These are phyloP conservation scores for Drosera spatulata DNA, from an alignment of 179 eudicot species.

Conservation along the genomic window DNA sequence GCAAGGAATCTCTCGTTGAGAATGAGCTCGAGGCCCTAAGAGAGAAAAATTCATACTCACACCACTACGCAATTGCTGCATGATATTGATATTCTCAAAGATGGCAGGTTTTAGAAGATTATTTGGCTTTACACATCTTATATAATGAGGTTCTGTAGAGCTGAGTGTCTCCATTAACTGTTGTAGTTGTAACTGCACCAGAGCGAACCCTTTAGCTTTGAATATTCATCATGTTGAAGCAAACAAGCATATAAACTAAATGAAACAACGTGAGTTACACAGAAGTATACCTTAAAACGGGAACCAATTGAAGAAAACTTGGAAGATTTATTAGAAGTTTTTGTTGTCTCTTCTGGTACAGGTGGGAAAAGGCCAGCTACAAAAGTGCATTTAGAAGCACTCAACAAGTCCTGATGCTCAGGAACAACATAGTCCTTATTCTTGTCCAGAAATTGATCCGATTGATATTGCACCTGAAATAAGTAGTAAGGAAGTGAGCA, in stretches of 20 bases:
- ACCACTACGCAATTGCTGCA: conserved; percentile 98
- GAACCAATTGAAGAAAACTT: conserved; percentile 94
- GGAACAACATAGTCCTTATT: conserved; percentile 95
- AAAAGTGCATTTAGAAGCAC: conserved; percentile 78
- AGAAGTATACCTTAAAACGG: conserved; percentile 67
- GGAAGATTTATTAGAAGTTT: conserved; percentile 45
- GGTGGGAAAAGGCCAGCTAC: conserved; percentile 91
- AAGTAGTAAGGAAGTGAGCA: conserved; percentile 2
- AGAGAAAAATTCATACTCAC: conserved; percentile 44
- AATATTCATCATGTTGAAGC: neutral
- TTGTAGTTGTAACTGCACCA: conserved; percentile 78
- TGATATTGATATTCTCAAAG: conserved; percentile 80
- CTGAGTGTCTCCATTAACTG: conserved; percentile 87
- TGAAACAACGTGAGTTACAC: neutral
- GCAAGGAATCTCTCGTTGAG: neutral
- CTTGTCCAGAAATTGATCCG: conserved; percentile 95
- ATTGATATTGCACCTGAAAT: conserved; percentile 73
- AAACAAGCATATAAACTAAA: neutral
- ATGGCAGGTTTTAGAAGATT: conserved; percentile 80
- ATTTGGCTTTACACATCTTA: conserved; percentile 96
- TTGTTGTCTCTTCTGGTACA: conserved; percentile 55
- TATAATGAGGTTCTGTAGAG: conserved; percentile 90
- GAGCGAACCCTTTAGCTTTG: conserved; percentile 12
- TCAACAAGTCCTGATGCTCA: conserved; percentile 85
- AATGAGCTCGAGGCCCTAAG: neutral